Percentiles rank a stretch among this genome's conserved stretches.
Evolutionary conservation across 768 basidiomycete species (phyloP).

Genomic region (Phlebiopsis flavidoalba): DNA sequence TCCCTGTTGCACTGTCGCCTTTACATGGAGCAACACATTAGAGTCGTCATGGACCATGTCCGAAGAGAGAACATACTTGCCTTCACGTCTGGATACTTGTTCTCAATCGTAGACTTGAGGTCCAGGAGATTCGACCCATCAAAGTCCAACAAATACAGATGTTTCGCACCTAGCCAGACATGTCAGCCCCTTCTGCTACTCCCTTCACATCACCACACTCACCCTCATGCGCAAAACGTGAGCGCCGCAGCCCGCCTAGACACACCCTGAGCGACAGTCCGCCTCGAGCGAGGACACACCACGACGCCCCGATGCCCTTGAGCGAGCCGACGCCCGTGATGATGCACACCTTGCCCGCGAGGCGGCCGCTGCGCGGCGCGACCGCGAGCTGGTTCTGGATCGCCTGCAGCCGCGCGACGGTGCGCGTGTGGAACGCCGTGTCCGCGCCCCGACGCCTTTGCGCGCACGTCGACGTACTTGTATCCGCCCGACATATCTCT

Average conservation of each 20-base stretch:
- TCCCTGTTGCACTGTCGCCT: conserved; percentile 76
- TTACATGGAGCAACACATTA: background rate
- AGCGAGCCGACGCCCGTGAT: conserved; percentile 85
- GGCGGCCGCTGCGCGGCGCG: conserved; percentile 46
- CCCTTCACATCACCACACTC: background rate
- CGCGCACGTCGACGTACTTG: background rate
- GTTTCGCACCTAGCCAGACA: conserved; percentile 54
- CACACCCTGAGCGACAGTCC: background rate
- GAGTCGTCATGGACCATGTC: background rate
- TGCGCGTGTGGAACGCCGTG: conserved; percentile 54
- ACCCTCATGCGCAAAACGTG: conserved; percentile 81
- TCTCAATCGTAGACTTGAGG: conserved; percentile 63
- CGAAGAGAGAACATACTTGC: conserved; percentile 31
- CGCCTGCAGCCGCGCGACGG: conserved; percentile 59
- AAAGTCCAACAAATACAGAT: conserved; percentile 75
- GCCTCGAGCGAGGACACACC: background rate
- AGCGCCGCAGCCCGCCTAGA: conserved; percentile 65
- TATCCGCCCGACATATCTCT: background rate
- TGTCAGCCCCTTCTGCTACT: background rate
- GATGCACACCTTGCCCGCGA: conserved; percentile 78
- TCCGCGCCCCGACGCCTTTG: background rate
- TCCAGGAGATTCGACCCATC: conserved; percentile 61
- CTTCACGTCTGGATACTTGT: conserved; percentile 72
- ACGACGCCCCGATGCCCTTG: conserved; percentile 77
- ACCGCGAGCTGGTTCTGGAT: conserved; percentile 64